Percentiles rank a stretch among this genome's conserved stretches.
These are phyloP conservation scores for Juncus effusus DNA, from an alignment of 176 grass and related monocot species.

Conservation along the genomic window DNA sequence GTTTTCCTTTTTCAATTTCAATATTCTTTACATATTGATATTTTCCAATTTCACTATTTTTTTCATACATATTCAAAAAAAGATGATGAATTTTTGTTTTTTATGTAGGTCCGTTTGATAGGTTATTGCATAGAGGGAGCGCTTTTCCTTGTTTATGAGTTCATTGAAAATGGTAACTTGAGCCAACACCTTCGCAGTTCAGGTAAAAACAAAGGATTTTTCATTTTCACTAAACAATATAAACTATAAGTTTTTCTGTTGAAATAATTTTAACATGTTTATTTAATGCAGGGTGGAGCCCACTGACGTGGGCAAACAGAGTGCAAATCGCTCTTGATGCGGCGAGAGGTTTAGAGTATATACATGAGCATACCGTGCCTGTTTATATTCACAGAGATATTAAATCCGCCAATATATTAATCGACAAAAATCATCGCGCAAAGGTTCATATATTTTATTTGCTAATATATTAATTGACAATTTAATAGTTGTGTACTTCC, in stretches of 20 bases:
- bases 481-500: no score
- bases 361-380: slow-evolving; percentile 96
- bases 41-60: background rate
- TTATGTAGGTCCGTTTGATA: slow-evolving; percentile 73
- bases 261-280: slow-evolving; percentile 25
- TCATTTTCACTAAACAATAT: background rate
- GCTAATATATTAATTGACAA: no score
- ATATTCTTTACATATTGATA: slow-evolving; percentile 2
- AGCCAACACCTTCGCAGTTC: slow-evolving; percentile 75
- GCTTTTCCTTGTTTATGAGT: slow-evolving; percentile 93
- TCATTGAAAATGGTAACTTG: slow-evolving; percentile 86
- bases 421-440: slow-evolving; percentile 80
- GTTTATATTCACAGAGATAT: slow-evolving; percentile 96
- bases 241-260: slow-evolving; percentile 2
- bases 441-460: slow-evolving; percentile 42
- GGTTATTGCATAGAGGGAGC: slow-evolving; percentile 83
- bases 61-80: background rate
- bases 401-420: slow-evolving; percentile 95
- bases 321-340: slow-evolving; percentile 94
- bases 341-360: slow-evolving; percentile 95
- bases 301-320: slow-evolving; percentile 70
- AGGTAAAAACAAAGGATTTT: slow-evolving; percentile 38
- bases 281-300: slow-evolving; percentile 44
- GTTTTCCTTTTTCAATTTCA: slow-evolving; percentile 21
- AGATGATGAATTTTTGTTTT: slow-evolving; percentile 9